Percentiles rank a stretch among this genome's conserved stretches.
These are phyloP conservation scores for Vinca minor DNA, from an alignment of 257 asterid species.

Conservation along the genomic window DNA sequence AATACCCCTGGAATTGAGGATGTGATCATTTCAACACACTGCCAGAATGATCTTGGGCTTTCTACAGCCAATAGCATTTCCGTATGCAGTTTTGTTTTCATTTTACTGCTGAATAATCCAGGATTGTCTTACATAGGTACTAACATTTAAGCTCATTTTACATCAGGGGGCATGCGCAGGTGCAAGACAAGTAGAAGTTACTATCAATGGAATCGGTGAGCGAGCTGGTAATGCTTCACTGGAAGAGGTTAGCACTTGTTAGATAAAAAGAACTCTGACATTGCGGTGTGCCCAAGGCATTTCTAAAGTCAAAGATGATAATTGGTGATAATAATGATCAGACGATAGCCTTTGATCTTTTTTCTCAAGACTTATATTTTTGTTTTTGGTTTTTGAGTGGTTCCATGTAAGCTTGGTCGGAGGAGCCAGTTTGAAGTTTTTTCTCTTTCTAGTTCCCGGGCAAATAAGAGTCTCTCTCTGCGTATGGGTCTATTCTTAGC, in stretches of 20 bases:
- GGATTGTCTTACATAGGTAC: slow-evolving; percentile 10
- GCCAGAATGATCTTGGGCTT: slow-evolving; percentile 97
- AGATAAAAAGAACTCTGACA: neutral
- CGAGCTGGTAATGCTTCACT: slow-evolving; percentile 98
- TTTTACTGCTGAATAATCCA: slow-evolving; percentile 5
- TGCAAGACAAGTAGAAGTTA: slow-evolving; percentile 93
- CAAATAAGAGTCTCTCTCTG: neutral
- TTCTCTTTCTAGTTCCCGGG: neutral
- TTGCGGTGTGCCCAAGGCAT: neutral
- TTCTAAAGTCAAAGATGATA: neutral
- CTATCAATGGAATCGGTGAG: slow-evolving; percentile 96
- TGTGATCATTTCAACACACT: slow-evolving; percentile 86
- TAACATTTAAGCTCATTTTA: slow-evolving; percentile 17
- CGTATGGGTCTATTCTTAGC: neutral
- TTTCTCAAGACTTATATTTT: neutral
- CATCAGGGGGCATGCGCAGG: slow-evolving; percentile 88
- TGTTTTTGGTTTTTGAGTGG: neutral
- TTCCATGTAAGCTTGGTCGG: neutral
- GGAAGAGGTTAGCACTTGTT: slow-evolving; percentile 61
- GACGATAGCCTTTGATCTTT: neutral
- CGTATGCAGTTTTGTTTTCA: slow-evolving; percentile 32
- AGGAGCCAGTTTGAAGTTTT: neutral
- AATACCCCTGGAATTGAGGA: slow-evolving; percentile 83
- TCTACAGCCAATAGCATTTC: slow-evolving; percentile 83
- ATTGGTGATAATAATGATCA: neutral